phyloP scores from a whole-genome alignment of 768 basidiomycete genomes.

The Mycena floridula region DNA sequence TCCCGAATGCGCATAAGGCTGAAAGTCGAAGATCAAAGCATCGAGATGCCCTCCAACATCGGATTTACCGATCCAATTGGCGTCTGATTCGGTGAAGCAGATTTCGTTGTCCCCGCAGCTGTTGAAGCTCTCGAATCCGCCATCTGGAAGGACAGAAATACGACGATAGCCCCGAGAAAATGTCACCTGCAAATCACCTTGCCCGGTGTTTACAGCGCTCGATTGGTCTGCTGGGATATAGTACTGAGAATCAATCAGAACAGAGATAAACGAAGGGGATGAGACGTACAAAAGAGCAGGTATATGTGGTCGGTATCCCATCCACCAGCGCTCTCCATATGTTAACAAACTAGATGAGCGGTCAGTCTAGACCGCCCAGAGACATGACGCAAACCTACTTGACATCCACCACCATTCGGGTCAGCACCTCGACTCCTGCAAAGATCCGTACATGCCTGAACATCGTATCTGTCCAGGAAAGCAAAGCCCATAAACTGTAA shows the following conservation, averaged over 20 bases:
- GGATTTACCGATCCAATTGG: conserved; percentile 34
- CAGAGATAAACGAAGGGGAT: not conserved
- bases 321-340: conserved; percentile 46
- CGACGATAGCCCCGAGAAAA: conserved; percentile 42
- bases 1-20: conserved; percentile 33
- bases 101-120: conserved; percentile 18
- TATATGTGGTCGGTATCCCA: conserved; percentile 41
- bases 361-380: too few species aligned
- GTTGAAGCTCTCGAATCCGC: conserved; percentile 36
- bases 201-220: conserved; percentile 40
- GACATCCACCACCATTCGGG: conserved; percentile 35
- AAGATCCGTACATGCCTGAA: conserved; percentile 34
- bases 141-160: conserved; percentile 30
- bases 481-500: conserved; percentile 22
- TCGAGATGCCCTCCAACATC: conserved; percentile 30
- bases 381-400: too few species aligned
- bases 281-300: conserved; percentile 39
- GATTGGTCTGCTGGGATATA: conserved; percentile 35
- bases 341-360: conserved; percentile 49
- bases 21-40: conserved; percentile 38
- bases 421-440: conserved; percentile 40
- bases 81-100: conserved; percentile 31
- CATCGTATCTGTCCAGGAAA: conserved; percentile 28
- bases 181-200: conserved; percentile 38
- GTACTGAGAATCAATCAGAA: conserved; percentile 25